Evolutionary conservation across 768 basidiomycete genomes (phyloP), one percentile per base, ranked within the genome.

Genomic region (Pholiota conissans): DNA sequence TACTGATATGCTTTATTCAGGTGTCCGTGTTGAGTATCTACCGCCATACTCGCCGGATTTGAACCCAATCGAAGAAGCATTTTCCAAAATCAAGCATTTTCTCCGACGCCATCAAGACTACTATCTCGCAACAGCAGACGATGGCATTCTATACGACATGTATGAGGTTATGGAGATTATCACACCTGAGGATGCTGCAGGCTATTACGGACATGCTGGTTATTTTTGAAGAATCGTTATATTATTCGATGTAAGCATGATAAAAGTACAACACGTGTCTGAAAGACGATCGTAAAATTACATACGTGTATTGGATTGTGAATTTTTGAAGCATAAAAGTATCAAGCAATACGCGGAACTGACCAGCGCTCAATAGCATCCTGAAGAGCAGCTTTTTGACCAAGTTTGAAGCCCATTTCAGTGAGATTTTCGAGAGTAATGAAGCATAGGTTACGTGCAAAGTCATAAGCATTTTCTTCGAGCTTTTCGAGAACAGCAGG

Each of bases 21-120:
- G 67, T 56, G 71, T 71, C 20, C 59, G 56, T 2, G 37, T 73
- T 16, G 58, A 69, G 30, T 77, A 62, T 56, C 67, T 77, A 8
- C 76, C 72, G 0, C 74, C 71, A 3, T 78, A 77, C 56, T 78
- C 75, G 0, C 75, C 74, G 0, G 74, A 78, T 42, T 46, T 73
- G 26, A 76, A 78, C 47, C 75, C 74, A 1, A 76, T 78, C 27
- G 69, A 77, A 56, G 73, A 76, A 54, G 74, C 73, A 0, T 77
- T 77, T 53, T 74, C 71, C 1, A 65, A 69, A 49, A 67, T 76
- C 62, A 77, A 77, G 52, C 58, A 49, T 11, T 70, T 67, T 42
- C 64, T 75, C 35, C 59, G 60, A 4, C 48, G 65, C 2, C 54
- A 76, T 48, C 60, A 39, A 34, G 40, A 52, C 29, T 22, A 61